Conservation (phyloP, 2,329 filamentous ascomycete genomes). For the Colletotrichum australisinense region DNA sequence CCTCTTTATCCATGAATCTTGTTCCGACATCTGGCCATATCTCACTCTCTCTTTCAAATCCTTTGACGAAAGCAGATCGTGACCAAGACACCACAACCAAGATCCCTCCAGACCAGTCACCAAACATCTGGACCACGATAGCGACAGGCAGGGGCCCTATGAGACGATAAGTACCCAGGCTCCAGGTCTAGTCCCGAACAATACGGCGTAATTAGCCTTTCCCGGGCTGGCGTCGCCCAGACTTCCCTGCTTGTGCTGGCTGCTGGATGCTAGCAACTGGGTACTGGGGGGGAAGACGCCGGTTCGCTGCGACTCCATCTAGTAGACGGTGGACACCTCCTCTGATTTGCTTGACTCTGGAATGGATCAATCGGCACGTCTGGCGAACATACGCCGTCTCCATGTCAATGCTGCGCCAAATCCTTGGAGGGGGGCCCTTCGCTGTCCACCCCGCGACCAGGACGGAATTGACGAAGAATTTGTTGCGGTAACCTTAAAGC, state of each 20-base stretch:
- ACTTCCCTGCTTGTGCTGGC: conserved; percentile 13
- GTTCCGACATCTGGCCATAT: neutral
- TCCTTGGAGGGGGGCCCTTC: conserved; percentile 12
- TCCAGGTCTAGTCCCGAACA: conserved; percentile 12
- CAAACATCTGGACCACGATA: conserved; percentile 4
- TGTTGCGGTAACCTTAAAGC: neutral
- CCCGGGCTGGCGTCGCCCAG: conserved; percentile 26
- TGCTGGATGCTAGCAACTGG: neutral
- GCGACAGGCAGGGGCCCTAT: conserved; percentile 15
- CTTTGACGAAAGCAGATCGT: neutral
- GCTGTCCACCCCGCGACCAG: neutral
- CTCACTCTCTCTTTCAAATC: neutral
- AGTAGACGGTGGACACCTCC: neutral
- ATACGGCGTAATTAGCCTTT: conserved; percentile 33
- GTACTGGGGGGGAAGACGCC: neutral
- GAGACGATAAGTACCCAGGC: neutral
- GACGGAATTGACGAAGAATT: conserved; percentile 8
- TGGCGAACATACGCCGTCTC: conserved; percentile 24
- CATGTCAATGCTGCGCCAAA: conserved; percentile 21
- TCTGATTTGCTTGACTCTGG: conserved; percentile 25
- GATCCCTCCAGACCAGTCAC: neutral
- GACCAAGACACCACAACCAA: neutral
- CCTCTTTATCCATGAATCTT: neutral
- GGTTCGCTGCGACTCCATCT: conserved; percentile 24
- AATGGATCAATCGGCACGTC: conserved; percentile 33